Percentiles rank a stretch among this genome's conserved stretches.
Evolutionary conservation across 441 rosid species (phyloP).

Genomic region (Adansonia madagascariensis): DNA sequence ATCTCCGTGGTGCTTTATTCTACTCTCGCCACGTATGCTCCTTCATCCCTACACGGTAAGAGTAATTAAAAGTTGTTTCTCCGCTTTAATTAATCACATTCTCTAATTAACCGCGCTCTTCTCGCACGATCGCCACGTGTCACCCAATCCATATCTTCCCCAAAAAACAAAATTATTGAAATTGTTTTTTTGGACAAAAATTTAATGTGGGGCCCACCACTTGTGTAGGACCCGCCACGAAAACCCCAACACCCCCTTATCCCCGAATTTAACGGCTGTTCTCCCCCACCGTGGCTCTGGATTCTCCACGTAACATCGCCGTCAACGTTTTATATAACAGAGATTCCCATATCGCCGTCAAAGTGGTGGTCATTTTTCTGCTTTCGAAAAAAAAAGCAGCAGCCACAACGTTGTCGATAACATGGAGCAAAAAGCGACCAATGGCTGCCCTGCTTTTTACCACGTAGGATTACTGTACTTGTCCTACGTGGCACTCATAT

Average conservation of each 20-base stretch:
- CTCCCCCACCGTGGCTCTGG: conserved; percentile 2
- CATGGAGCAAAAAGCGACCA: conserved; percentile 37
- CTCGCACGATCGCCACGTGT: conserved; percentile 17
- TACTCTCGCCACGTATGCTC: conserved; percentile 27
- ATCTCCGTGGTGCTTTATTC: conserved; percentile 11
- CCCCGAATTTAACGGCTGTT: conserved; percentile 34
- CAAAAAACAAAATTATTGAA: no score
- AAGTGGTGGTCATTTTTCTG: conserved; percentile 14
- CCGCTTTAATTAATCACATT: not conserved
- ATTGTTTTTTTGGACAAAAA: no score
- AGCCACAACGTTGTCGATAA: conserved; percentile 37
- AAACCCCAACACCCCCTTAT: not conserved
- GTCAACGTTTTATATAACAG: conserved; percentile 35
- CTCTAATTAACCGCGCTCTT: not conserved
- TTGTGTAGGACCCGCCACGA: not conserved
- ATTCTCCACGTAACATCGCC: conserved; percentile 24
- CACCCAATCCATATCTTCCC: not conserved
- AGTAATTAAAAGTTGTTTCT: not conserved
- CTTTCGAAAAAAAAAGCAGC: not conserved
- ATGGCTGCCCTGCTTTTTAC: conserved; percentile 29
- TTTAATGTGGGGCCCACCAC: not conserved
- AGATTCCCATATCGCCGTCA: conserved; percentile 28
- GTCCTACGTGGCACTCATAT: conserved; percentile 36
- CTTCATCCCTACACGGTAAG: not conserved
- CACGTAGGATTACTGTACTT: conserved; percentile 30